Evolutionary conservation across 1,139 yeast species (phyloP).

Genomic region (Nadsonia commutata): DNA sequence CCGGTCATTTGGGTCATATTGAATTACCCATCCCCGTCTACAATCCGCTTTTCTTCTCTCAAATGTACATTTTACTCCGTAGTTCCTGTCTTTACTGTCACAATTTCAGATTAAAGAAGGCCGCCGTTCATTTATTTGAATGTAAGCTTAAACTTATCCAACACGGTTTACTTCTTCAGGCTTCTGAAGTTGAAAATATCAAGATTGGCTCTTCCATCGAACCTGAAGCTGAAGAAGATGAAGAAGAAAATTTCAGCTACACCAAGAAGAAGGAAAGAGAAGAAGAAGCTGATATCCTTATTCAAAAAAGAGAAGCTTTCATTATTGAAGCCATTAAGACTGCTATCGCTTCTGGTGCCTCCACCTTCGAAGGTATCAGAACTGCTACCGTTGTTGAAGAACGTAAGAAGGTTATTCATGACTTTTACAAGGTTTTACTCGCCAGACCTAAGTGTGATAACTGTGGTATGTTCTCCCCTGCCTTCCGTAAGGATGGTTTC

Average conservation of each 20-base stretch:
- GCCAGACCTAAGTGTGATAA: constrained; percentile 82
- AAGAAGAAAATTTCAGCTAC: constrained; percentile 15
- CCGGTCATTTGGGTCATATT: constrained; percentile 97
- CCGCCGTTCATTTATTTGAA: constrained; percentile 60
- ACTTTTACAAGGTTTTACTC: constrained; percentile 57
- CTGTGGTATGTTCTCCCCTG: constrained; percentile 91
- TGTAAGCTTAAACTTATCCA: constrained; percentile 75
- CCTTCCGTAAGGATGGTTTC: constrained; percentile 88
- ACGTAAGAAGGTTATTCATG: constrained; percentile 62
- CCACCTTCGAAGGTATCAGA: constrained; percentile 49
- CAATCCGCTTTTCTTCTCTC: constrained; percentile 87
- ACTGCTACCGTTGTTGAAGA: constrained; percentile 82
- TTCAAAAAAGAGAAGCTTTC: constrained; percentile 47
- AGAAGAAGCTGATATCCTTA: constrained; percentile 31
- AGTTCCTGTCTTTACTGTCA: constrained; percentile 86
- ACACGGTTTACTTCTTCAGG: constrained; percentile 74
- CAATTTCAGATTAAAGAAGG: constrained; percentile 51
- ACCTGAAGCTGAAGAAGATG: constrained; percentile 27
- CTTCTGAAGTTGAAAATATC: constrained; percentile 56
- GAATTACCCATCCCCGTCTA: constrained; percentile 92
- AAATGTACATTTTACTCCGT: constrained; percentile 71
- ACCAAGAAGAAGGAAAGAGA: constrained; percentile 14
- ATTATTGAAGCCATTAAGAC: constrained; percentile 55
- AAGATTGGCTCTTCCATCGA: constrained; percentile 22
- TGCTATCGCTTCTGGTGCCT: constrained; percentile 70